A percentile compares a stretch with the other conserved stretches of the same genome.
phyloP scores from a whole-genome alignment of 192 early-diverging fungal genomes.

The Chytriomyces sp. region DNA sequence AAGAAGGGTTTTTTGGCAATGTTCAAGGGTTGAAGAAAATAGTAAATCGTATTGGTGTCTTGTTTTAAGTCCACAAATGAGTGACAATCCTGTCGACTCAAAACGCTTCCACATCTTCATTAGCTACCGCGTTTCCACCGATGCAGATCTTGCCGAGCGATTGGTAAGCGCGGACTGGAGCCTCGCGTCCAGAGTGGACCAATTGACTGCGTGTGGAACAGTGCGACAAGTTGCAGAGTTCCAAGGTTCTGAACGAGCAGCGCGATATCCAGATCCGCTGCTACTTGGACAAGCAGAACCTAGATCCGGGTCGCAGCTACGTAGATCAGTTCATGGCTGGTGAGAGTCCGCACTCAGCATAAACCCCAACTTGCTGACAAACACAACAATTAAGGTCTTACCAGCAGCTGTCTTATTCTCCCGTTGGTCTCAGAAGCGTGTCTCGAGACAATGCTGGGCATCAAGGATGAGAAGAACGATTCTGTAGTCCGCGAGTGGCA shows the following conservation, averaged over 20 bases:
- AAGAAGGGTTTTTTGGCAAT: too few relatives aligned
- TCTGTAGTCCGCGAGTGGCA: conserved; percentile 19
- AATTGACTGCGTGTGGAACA: too few relatives aligned
- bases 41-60: too few relatives aligned
- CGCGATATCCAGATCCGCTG: conserved; percentile 11
- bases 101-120: background rate
- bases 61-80: too few relatives aligned
- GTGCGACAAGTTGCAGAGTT: conserved; percentile 22
- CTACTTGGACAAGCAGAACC: conserved; percentile 26
- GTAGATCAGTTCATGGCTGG: conserved; percentile 6
- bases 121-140: conserved; percentile 18
- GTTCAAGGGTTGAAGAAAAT: too few relatives aligned
- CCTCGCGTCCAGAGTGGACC: too few relatives aligned
- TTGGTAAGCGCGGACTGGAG: too few relatives aligned
- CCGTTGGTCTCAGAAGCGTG: conserved; percentile 12
- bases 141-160: conserved; percentile 20
- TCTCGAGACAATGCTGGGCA: background rate
- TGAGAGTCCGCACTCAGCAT: background rate
- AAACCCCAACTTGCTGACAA: background rate
- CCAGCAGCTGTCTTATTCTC: conserved; percentile 13
- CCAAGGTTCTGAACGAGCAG: conserved; percentile 8
- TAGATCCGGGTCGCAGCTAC: conserved; percentile 6
- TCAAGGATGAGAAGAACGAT: background rate
- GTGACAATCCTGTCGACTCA: too few relatives aligned
- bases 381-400: background rate